A percentile compares a stretch with the other conserved stretches of the same genome.
Evolutionary conservation across 1,284 basidiomycete species (phyloP).

Genomic region (Cryptococcus wingfieldii): DNA sequence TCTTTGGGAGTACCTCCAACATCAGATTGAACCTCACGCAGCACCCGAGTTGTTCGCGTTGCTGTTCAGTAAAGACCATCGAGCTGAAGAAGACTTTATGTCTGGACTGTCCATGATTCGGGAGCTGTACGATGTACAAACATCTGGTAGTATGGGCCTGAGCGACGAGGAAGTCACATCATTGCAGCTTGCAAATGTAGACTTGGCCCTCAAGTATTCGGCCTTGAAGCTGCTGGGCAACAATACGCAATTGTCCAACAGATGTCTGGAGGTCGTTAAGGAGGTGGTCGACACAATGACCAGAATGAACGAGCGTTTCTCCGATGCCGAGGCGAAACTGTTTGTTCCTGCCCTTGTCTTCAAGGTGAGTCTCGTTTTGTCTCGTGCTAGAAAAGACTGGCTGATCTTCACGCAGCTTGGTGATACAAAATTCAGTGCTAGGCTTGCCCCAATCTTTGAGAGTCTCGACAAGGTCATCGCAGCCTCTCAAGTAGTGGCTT

Average conservation of each 20-base stretch:
- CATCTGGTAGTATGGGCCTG: constrained; percentile 59
- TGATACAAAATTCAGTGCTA: constrained; percentile 51
- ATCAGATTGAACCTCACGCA: constrained; percentile 83
- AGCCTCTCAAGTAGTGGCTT: constrained; percentile 63
- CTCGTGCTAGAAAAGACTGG: background rate
- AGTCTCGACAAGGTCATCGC: constrained; percentile 49
- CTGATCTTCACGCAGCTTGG: constrained; percentile 47
- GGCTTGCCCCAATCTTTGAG: constrained; percentile 53
- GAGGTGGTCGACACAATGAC: constrained; percentile 70
- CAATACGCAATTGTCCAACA: constrained; percentile 84
- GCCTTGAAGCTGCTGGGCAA: constrained; percentile 88
- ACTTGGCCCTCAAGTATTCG: constrained; percentile 89
- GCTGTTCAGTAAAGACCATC: constrained; percentile 94
- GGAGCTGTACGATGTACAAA: constrained; percentile 66
- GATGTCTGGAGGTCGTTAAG: constrained; percentile 84
- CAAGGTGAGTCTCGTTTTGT: constrained; percentile 60
- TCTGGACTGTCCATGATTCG: constrained; percentile 67
- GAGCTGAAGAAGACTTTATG: constrained; percentile 88
- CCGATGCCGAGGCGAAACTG: constrained; percentile 80
- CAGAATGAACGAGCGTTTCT: constrained; percentile 70
- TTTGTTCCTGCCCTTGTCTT: constrained; percentile 86
- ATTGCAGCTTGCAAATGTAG: constrained; percentile 82
- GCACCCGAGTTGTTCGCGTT: constrained; percentile 71
- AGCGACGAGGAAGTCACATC: constrained; percentile 58
- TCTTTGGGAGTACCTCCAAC: constrained; percentile 76